Evolutionary conservation across 2,329 filamentous ascomycete species (phyloP).

Genomic region (Colletotrichum liaoningense): DNA sequence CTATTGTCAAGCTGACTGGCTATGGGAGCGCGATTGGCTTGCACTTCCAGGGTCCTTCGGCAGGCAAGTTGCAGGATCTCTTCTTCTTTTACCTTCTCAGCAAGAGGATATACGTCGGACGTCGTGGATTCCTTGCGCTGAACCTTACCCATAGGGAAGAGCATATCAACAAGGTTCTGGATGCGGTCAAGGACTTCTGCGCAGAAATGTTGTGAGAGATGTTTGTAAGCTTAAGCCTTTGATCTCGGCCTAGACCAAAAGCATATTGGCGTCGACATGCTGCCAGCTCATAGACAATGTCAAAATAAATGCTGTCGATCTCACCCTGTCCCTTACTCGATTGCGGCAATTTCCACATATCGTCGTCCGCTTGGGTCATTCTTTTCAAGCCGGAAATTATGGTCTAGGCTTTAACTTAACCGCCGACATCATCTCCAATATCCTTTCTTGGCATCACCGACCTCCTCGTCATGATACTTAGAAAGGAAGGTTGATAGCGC

Average conservation of each 20-base stretch:
- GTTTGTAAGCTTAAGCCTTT: not conserved
- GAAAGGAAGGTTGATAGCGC: slow-evolving; percentile 36
- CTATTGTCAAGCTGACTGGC: slow-evolving; percentile 17
- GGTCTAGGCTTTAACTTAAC: not conserved
- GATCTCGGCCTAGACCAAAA: not conserved
- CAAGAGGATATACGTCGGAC: slow-evolving; percentile 27
- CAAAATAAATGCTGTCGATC: too few relatives aligned
- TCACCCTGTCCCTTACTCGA: too few relatives aligned
- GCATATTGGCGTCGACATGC: too few relatives aligned
- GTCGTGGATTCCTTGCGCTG: slow-evolving; percentile 32
- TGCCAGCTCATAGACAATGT: too few relatives aligned
- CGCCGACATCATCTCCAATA: not conserved
- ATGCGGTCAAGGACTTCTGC: slow-evolving; percentile 15
- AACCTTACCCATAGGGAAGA: slow-evolving; percentile 33
- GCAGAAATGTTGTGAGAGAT: not conserved
- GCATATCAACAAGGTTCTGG: slow-evolving; percentile 7
- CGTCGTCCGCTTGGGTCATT: too few relatives aligned
- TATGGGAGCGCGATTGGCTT: slow-evolving; percentile 32
- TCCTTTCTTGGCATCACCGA: not conserved
- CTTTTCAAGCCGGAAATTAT: too few relatives aligned
- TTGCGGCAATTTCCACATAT: too few relatives aligned
- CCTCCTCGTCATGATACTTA: slow-evolving; percentile 6
- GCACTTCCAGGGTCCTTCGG: slow-evolving; percentile 21
- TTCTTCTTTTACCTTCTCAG: slow-evolving; percentile 35
- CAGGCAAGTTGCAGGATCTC: slow-evolving; percentile 5